Base-by-base conservation (phyloP, 768 basidiomycete genomes). In the Thelephora ganbajun region DNA sequence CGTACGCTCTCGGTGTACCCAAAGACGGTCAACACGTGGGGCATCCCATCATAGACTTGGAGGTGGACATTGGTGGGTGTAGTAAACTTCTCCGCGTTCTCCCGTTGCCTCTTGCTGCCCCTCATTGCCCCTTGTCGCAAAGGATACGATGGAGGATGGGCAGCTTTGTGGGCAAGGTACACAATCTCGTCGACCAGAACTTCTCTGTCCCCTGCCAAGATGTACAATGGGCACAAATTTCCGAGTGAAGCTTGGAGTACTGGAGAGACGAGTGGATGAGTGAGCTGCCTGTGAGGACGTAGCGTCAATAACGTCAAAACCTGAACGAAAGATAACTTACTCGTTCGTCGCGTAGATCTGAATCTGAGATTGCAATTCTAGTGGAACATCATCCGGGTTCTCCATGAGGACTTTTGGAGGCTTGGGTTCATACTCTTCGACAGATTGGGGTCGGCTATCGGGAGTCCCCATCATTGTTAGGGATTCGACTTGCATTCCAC, bases 341-440 rank as follows among this genome's bases (percentile, higher is more conserved):
- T 80, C 79, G 35, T 78, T 87, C 1, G 79, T 75, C 3, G 81
- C 80, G 58, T 88, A 87, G 12, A 84, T 66, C 61, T 90, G 87
- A 13, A 88, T 86, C 55, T 85, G 83, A 1, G 77, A 70, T 16
- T 63, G 68, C 22, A 77, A 50, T 52, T 77, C 74, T 45, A 76
- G 56, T 0, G 75, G 72, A 0, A 59, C 55, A 5, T 60, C 62
- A 13, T 67, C 53, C 0, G 69, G 64, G 55, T 73, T 60, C 14
- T 71, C 61, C 73, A 76, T 76, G 20, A 75, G 60, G 2, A 77
- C 70, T 55, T 75, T 75, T 1, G 76, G 74, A 2, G 76, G 75
- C 51, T 69, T 72, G 0, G 76, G 73, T 53, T 77, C 70, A 69
- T 69, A 72, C 6, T 57, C 49, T 14, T 57, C 50, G 45, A 13